phyloP scores from a whole-genome alignment of 192 early-diverging fungal genomes.

The Backusella westeae region DNA sequence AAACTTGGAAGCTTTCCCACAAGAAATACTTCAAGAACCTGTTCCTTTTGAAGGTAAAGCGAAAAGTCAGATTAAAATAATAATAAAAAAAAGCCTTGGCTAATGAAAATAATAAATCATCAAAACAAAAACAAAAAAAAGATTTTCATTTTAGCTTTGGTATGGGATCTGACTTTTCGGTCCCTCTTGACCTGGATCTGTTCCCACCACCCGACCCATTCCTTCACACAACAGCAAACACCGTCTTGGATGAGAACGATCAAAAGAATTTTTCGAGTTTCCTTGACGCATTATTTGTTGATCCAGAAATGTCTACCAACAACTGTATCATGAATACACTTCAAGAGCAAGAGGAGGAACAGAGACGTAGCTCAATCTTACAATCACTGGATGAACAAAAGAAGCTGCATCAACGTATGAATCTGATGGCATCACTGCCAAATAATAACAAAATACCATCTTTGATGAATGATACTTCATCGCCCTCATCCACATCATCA shows the following conservation, averaged over 20 bases:
- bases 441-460: neutral
- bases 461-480: neutral
- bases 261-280: slow-evolving; percentile 49
- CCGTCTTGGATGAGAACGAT: slow-evolving; percentile 38
- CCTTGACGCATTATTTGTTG: slow-evolving; percentile 47
- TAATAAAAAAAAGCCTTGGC: neutral
- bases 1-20: neutral
- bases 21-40: slow-evolving; percentile 21
- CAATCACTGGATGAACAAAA: slow-evolving; percentile 20
- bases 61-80: neutral
- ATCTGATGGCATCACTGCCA: neutral
- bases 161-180: slow-evolving; percentile 28
- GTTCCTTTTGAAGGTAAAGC: slow-evolving; percentile 31
- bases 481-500: neutral
- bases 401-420: slow-evolving; percentile 3
- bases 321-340: neutral
- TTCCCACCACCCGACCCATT: slow-evolving; percentile 6
- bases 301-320: slow-evolving; percentile 30
- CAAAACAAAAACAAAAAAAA: neutral
- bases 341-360: slow-evolving; percentile 22
- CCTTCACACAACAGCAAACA: slow-evolving; percentile 11
- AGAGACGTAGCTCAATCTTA: slow-evolving; percentile 13
- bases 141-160: slow-evolving; percentile 38
- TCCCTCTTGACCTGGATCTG: slow-evolving; percentile 20
- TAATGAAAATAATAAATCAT: neutral